Base-by-base conservation (phyloP, 306 rosid genomes). In the Dryas drummondii region DNA sequence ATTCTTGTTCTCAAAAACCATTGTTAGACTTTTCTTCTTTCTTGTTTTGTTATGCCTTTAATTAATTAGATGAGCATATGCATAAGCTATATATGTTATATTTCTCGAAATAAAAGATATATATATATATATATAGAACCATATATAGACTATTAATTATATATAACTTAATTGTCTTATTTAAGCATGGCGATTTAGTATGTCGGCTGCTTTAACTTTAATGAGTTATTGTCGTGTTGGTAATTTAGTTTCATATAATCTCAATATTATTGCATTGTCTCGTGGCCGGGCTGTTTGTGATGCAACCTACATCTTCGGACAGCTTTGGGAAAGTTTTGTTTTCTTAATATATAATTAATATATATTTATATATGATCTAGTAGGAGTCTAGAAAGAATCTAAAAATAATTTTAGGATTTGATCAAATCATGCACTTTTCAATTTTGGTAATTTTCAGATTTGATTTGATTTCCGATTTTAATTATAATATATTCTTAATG, bases 401-500 rank as follows among this genome's bases (percentile, higher is more conserved):
- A 32, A 32, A 64, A 16, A 13, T 41, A n/a, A 44, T 44, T 65
- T 44, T 16, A 44, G 17, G 15, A 9, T 17, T 42, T 40, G 49
- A 63, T 14, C 27, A 16, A 14, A 7, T 16, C 17, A 11, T 66
- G 1, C 41, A 9, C 8, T 42, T 9, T 22, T 42, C 65, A 6
- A 7, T 40, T 42, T 44, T 6, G 74, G 47, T 32, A 51, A 68
- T 15, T 68, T 51, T 51, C 37, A 52, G 75, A 71, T 71, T 55
- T 71, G 10, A 8, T 15, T 9, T 1, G 5, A 44, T 44, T 70
- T 40, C 61, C 61, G 10, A 5, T 40, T 17, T 71, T 49, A 26
- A 0, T 19, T 55, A n/a, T 69, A 5, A 42, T 12, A 57, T 32
- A 42, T 55, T 17, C 13, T 41, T 71, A n/a, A 27, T 26, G 15